Evolutionary conservation across 2,329 filamentous ascomycete species (phyloP).

Genomic region (Cladophialophora yegresii): DNA sequence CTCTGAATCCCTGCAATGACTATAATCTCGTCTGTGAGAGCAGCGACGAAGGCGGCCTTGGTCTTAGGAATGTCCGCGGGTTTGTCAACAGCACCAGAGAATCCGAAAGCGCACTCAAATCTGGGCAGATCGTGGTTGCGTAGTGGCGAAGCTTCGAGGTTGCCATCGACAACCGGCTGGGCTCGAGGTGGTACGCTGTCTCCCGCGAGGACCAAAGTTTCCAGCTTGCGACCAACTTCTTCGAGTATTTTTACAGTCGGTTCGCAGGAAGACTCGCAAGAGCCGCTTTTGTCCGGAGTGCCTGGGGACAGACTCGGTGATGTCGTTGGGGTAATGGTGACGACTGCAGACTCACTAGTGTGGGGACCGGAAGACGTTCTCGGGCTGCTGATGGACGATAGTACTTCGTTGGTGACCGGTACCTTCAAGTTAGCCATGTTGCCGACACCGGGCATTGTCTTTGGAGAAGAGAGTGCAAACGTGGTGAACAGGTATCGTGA

Average conservation of each 20-base stretch:
- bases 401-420: neutral
- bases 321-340: neutral
- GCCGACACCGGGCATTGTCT: neutral
- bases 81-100: slow-evolving; percentile 15
- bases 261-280: slow-evolving; percentile 1
- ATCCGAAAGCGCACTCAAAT: slow-evolving; percentile 30
- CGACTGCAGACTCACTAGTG: neutral
- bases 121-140: slow-evolving; percentile 5
- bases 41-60: slow-evolving; percentile 18
- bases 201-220: slow-evolving; percentile 15
- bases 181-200: neutral
- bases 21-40: slow-evolving; percentile 20
- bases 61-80: slow-evolving; percentile 16
- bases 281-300: neutral
- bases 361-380: neutral
- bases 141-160: neutral
- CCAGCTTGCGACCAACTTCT: slow-evolving; percentile 16
- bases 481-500: neutral
- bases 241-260: slow-evolving; percentile 2
- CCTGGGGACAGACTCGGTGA: neutral
- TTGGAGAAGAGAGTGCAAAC: neutral
- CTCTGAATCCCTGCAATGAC: slow-evolving; percentile 16
- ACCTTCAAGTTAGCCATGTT: neutral
- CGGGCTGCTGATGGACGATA: neutral
- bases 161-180: neutral